A percentile compares a stretch with the other conserved stretches of the same genome.
phyloP scores from a whole-genome alignment of 2,329 filamentous ascomycete species.

The Teratosphaeriaceae sp. region DNA sequence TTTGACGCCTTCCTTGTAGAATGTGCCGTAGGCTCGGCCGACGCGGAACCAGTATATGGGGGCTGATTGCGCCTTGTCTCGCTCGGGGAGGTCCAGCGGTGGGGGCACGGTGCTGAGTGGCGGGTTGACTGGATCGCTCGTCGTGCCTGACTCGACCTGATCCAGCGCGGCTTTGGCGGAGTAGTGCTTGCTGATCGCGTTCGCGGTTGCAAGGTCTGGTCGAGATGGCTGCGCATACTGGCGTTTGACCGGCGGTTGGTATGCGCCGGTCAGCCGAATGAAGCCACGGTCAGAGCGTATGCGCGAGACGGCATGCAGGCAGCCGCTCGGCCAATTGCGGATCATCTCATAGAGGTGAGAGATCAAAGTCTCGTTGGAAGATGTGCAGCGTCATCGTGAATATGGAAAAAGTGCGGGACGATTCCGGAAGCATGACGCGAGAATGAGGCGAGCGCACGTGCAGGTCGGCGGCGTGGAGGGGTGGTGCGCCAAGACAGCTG shows the following conservation, averaged over 20 bases:
- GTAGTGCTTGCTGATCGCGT: conserved; percentile 2
- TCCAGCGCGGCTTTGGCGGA: conserved; percentile 10
- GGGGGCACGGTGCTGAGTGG: conserved; percentile 67
- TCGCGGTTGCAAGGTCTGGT: conserved; percentile 1
- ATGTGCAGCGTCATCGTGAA: conserved; percentile 1
- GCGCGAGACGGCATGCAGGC: conserved; percentile 22
- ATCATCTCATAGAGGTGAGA: conserved; percentile 30
- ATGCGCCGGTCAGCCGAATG: conserved; percentile 1
- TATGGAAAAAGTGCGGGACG: no score
- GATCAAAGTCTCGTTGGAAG: not conserved
- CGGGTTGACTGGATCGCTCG: conserved; percentile 59
- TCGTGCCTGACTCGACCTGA: conserved; percentile 1
- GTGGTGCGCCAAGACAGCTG: no score
- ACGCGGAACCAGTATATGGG: conserved; percentile 52
- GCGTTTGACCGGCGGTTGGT: conserved; percentile 1
- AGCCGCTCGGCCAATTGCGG: conserved; percentile 23
- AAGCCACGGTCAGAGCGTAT: conserved; percentile 10
- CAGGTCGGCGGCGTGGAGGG: not conserved
- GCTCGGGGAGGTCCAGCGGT: conserved; percentile 55
- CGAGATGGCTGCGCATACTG: conserved; percentile 8
- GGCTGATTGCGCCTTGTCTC: conserved; percentile 40
- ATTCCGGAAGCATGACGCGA: not conserved
- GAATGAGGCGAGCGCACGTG: not conserved
- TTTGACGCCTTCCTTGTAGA: conserved; percentile 82
- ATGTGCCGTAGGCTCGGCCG: conserved; percentile 69